phyloP scores from a whole-genome alignment of 768 basidiomycete species.

The Chiua virens region DNA sequence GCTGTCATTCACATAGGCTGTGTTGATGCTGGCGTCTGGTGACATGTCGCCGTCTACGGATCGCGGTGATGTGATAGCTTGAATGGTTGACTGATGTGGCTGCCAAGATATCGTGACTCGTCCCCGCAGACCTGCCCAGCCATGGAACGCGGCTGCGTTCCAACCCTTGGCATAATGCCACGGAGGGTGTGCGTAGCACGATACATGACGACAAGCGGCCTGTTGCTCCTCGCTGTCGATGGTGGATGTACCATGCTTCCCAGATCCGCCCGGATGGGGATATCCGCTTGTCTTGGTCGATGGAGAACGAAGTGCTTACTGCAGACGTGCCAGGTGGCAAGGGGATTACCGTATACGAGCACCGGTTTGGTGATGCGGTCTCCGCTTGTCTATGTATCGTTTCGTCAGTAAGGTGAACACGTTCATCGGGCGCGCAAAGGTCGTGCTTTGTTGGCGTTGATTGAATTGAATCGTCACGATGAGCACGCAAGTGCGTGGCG shows the following conservation, averaged over 20 bases:
- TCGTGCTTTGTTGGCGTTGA: conserved; percentile 3
- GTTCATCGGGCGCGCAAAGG: background rate
- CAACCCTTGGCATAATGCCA: conserved; percentile 4
- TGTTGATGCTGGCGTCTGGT: conserved; percentile 3
- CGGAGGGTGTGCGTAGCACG: background rate
- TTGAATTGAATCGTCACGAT: background rate
- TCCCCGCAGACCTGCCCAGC: conserved; percentile 3
- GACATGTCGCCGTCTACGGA: background rate
- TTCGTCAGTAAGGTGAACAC: conserved; percentile 1
- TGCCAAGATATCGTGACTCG: too few species aligned
- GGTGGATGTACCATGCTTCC: background rate
- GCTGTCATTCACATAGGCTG: conserved; percentile 6
- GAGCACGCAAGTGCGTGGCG: background rate
- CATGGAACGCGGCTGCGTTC: conserved; percentile 3
- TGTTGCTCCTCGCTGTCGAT: too few species aligned
- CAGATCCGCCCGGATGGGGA: conserved; percentile 17
- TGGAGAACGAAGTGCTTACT: too few species aligned
- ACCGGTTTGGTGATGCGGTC: conserved; percentile 8
- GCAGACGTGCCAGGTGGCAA: background rate
- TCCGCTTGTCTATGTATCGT: too few species aligned
- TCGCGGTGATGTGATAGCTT: too few species aligned
- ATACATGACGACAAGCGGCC: background rate
- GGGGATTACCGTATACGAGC: background rate
- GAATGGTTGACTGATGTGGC: too few species aligned
- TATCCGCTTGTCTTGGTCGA: background rate